phyloP scores from a whole-genome alignment of 2,329 filamentous ascomycete species.

The Colletotrichum sidae region DNA sequence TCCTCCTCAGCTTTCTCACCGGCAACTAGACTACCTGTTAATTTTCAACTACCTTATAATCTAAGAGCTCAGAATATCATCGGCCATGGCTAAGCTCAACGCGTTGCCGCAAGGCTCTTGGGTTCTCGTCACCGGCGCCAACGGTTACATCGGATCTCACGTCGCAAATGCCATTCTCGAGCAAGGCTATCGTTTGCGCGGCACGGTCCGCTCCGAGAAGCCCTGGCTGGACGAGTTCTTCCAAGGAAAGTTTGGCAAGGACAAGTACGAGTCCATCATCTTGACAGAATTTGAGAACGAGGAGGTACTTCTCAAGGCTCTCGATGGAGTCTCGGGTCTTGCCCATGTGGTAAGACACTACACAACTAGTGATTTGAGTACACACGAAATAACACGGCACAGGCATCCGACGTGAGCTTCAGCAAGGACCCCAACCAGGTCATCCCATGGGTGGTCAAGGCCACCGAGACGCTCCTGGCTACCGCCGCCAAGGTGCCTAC shows the following conservation, averaged over 20 bases:
- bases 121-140: slow-evolving; percentile 56
- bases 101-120: slow-evolving; percentile 45
- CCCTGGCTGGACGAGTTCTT: slow-evolving; percentile 46
- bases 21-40: background rate
- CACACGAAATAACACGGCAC: slow-evolving; percentile 38
- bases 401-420: slow-evolving; percentile 49
- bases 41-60: background rate
- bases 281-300: slow-evolving; percentile 48
- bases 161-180: slow-evolving; percentile 51
- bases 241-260: slow-evolving; percentile 46
- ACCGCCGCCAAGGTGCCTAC: slow-evolving; percentile 47
- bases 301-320: slow-evolving; percentile 42
- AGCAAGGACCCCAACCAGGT: slow-evolving; percentile 51
- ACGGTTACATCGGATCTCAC: slow-evolving; percentile 55
- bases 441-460: slow-evolving; percentile 48
- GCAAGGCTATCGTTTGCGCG: slow-evolving; percentile 57
- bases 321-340: slow-evolving; percentile 41
- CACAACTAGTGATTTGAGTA: slow-evolving; percentile 12
- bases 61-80: too few species aligned
- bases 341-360: slow-evolving; percentile 40
- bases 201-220: slow-evolving; percentile 53
- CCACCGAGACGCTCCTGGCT: slow-evolving; percentile 45
- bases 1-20: background rate
- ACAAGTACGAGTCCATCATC: slow-evolving; percentile 48
- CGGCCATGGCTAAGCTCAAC: slow-evolving; percentile 23